phyloP scores from a whole-genome alignment of 805 yeast genomes.

The Komagataella mondaviorum region DNA sequence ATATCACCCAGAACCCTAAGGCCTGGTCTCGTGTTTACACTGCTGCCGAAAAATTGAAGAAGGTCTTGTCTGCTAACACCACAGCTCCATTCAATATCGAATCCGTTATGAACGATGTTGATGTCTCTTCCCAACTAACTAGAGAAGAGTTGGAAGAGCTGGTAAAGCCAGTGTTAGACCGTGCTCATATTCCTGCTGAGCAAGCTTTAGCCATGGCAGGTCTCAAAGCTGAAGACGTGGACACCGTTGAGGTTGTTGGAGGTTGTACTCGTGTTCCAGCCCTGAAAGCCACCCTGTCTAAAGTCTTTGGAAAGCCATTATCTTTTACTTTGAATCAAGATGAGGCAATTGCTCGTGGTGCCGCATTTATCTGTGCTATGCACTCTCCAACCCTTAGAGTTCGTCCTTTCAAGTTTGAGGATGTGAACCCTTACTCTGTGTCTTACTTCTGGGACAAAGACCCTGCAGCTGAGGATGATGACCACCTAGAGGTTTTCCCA shows the following conservation, averaged over 20 bases:
- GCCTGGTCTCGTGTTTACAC: constrained; percentile 87
- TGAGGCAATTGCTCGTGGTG: constrained; percentile 98
- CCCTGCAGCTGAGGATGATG: constrained; percentile 62
- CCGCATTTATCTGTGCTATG: constrained; percentile 97
- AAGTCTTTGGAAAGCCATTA: constrained; percentile 72
- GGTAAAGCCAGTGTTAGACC: constrained; percentile 67
- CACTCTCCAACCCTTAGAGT: constrained; percentile 98
- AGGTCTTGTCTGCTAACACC: constrained; percentile 91
- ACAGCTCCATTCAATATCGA: constrained; percentile 91
- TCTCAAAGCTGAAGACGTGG: constrained; percentile 58
- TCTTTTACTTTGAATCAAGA: constrained; percentile 97
- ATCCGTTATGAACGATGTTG: constrained; percentile 95
- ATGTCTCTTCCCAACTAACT: constrained; percentile 76
- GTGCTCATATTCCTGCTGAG: constrained; percentile 68
- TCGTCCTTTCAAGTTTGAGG: constrained; percentile 97
- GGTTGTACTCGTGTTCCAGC: constrained; percentile 98
- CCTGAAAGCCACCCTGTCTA: constrained; percentile 68
- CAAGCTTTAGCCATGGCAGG: constrained; percentile 74
- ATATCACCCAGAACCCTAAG: constrained; percentile 82
- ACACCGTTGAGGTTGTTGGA: constrained; percentile 91
- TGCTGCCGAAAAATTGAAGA: constrained; percentile 89
- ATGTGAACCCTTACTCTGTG: constrained; percentile 81
- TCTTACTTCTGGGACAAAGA: constrained; percentile 92
- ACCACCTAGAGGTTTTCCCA: constrained; percentile 94
- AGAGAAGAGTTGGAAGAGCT: constrained; percentile 91